Evolutionary conservation across 108 stramenopile genomes (phyloP).

Genomic region (Cyclostephanos invisitatus): DNA sequence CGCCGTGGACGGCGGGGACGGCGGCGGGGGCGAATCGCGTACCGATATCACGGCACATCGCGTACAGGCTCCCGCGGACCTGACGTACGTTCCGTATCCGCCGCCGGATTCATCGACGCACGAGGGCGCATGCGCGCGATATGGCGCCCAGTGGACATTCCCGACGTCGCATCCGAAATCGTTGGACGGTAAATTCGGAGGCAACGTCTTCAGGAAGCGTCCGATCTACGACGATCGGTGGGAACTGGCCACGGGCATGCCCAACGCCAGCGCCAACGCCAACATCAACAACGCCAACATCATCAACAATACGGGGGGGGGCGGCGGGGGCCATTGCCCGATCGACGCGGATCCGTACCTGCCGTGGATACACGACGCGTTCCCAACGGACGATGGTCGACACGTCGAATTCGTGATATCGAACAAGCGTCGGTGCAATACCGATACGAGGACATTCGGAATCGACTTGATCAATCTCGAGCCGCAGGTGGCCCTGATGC

Average conservation of each 20-base stretch:
- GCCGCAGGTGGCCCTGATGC: slow-evolving; percentile 50
- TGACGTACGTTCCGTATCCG: slow-evolving; percentile 28
- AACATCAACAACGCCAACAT: neutral
- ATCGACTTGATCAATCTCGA: slow-evolving; percentile 41
- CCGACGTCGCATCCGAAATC: slow-evolving; percentile 38
- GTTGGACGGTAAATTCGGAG: slow-evolving; percentile 31
- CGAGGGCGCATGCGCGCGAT: slow-evolving; percentile 28
- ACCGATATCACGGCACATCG: slow-evolving; percentile 13
- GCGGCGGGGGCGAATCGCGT: neutral
- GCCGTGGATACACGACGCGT: slow-evolving; percentile 49
- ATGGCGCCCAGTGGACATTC: slow-evolving; percentile 39
- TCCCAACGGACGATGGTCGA: slow-evolving; percentile 34
- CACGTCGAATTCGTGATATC: slow-evolving; percentile 40
- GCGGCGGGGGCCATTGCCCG: slow-evolving; percentile 31
- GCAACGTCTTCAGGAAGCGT: slow-evolving; percentile 26
- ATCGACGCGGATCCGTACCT: slow-evolving; percentile 47
- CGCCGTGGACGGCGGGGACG: slow-evolving; percentile 2
- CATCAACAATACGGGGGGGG: too few relatives aligned
- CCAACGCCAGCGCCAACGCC: neutral
- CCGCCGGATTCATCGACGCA: neutral
- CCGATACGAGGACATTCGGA: slow-evolving; percentile 34
- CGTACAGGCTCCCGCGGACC: slow-evolving; percentile 18
- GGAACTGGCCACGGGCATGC: slow-evolving; percentile 31
- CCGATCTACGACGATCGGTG: slow-evolving; percentile 31
- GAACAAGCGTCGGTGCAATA: slow-evolving; percentile 50